phyloP scores from a whole-genome alignment of 2,329 filamentous ascomycete species.

The Thielaviopsis ethacetica region DNA sequence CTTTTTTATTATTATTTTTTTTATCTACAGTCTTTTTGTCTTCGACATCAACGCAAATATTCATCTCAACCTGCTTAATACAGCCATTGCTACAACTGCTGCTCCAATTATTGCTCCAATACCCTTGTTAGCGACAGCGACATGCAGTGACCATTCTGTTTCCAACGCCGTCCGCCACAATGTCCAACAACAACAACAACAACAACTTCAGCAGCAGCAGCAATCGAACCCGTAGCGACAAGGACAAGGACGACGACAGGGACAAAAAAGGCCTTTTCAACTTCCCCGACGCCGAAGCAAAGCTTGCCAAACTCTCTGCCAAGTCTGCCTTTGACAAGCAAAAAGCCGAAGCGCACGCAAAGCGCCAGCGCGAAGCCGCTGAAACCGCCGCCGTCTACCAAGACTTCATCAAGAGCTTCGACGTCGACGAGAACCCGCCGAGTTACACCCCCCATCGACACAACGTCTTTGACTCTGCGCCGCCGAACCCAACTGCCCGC shows the following conservation, averaged over 20 bases:
- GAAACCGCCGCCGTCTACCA: conserved; percentile 78
- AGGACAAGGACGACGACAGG: not conserved
- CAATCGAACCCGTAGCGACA: not conserved
- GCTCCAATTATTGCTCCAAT: not conserved
- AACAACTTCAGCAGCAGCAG: not conserved
- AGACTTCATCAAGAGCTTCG: conserved; percentile 72
- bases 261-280: conserved; percentile 18
- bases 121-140: not conserved
- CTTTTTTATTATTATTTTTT: not conserved
- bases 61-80: not conserved
- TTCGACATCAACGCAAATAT: not conserved
- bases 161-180: not conserved
- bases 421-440: conserved; percentile 38
- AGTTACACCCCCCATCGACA: conserved; percentile 13
- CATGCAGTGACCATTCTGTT: not conserved
- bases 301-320: conserved; percentile 64
- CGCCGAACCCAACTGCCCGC: not conserved
- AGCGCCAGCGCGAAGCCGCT: conserved; percentile 65
- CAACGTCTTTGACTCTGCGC: not conserved
- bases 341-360: conserved; percentile 78
- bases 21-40: not conserved
- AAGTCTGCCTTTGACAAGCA: conserved; percentile 80
- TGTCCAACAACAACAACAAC: not conserved
- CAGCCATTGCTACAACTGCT: too few species aligned
- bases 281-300: conserved; percentile 60